Evolutionary conservation across 305 asterid genomes (phyloP).

Genomic region (Fraxinus floribunda): DNA sequence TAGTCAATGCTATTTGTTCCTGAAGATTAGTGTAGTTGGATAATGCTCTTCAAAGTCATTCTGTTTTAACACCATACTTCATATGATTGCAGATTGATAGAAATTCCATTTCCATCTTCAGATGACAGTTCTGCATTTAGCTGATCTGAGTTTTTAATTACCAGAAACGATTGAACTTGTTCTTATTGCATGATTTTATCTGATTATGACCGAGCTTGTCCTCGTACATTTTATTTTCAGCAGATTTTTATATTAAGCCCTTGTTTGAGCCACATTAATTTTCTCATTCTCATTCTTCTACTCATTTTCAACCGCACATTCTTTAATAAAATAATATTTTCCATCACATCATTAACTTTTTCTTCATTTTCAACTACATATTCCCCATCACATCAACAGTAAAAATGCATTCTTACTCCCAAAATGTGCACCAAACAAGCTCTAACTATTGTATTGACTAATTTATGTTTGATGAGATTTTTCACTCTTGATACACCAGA

Average conservation of each 20-base stretch:
- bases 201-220: not conserved
- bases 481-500: slow-evolving; percentile 48
- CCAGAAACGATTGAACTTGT: slow-evolving; percentile 10
- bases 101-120: not conserved
- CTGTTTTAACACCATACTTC: not conserved
- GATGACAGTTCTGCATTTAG: slow-evolving; percentile 3
- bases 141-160: not conserved
- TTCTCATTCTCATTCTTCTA: too few species aligned
- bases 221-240: not conserved
- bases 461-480: not conserved
- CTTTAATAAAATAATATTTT: too few species aligned
- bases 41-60: not conserved
- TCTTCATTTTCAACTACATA: too few species aligned
- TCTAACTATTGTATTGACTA: not conserved
- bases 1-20: not conserved
- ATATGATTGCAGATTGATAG: not conserved
- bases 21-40: not conserved
- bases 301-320: too few species aligned
- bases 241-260: not conserved
- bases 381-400: too few species aligned
- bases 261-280: too few species aligned
- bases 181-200: not conserved
- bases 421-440: too few species aligned
- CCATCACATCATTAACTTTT: too few species aligned
- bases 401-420: too few species aligned